phyloP scores from a whole-genome alignment of 2,329 filamentous ascomycete species.

The Sclerotinia borealis region DNA sequence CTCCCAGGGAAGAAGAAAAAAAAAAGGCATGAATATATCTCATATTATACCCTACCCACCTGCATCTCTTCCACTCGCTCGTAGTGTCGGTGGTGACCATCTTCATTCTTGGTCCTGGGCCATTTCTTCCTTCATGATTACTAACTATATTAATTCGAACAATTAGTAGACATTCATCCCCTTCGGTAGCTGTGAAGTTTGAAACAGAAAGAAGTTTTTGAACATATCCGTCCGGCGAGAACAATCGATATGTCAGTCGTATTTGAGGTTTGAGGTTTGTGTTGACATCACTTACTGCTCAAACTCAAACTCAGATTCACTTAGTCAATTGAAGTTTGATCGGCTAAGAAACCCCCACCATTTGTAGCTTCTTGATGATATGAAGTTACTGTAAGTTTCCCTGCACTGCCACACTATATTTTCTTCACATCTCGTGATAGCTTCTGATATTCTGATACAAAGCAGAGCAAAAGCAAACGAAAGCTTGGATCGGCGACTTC shows the following conservation, averaged over 20 bases:
- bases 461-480: neutral
- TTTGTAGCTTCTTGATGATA: neutral
- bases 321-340: neutral
- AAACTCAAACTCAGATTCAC: too few relatives aligned
- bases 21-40: too few relatives aligned
- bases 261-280: neutral
- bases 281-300: neutral
- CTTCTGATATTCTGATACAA: neutral
- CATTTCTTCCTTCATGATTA: too few relatives aligned
- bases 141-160: neutral
- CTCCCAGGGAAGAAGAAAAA: too few relatives aligned
- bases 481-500: slow-evolving; percentile 2
- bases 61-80: too few relatives aligned
- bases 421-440: slow-evolving; percentile 19
- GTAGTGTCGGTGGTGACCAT: too few relatives aligned
- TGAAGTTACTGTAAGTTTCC: neutral
- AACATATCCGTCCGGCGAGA: neutral
- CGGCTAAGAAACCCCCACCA: neutral
- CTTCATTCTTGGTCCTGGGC: too few relatives aligned
- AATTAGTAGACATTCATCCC: neutral
- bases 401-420: slow-evolving; percentile 15
- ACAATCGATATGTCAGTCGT: neutral
- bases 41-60: too few relatives aligned
- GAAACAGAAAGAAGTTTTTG: neutral
- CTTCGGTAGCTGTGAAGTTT: neutral